These are phyloP conservation scores for Hymenoscyphus salicellus DNA, from an alignment of 2,329 filamentous ascomycete genomes.

Conservation along the genomic window DNA sequence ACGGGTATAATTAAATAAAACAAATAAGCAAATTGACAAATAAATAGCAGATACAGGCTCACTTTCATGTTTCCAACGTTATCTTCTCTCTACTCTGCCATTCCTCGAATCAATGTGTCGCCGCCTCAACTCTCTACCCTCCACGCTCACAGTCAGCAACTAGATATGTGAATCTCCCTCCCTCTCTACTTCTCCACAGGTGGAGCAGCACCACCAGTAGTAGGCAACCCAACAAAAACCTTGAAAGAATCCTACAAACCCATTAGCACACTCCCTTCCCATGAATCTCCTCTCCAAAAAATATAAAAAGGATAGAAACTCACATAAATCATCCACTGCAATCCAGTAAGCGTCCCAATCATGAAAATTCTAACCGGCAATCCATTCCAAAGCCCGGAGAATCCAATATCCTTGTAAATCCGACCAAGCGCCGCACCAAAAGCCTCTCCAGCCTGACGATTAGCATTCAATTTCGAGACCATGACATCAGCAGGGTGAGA, in stretches of 20 bases:
- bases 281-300: background rate
- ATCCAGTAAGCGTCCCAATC: constrained; percentile 61
- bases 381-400: constrained; percentile 87
- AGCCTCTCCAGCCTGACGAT: constrained; percentile 70
- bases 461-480: constrained; percentile 83
- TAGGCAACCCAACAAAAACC: constrained; percentile 84
- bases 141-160: too few relatives aligned
- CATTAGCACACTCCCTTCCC: background rate
- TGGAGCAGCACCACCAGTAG: constrained; percentile 61
- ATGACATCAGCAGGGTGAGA: constrained; percentile 83
- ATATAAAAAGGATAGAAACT: constrained; percentile 27
- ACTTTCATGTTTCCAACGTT: background rate
- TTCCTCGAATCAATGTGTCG: background rate
- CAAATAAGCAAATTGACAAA: background rate
- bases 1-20: background rate
- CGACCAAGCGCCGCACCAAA: constrained; percentile 73
- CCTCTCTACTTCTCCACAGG: constrained; percentile 28
- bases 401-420: constrained; percentile 86
- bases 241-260: constrained; percentile 72
- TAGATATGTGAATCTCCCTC: too few relatives aligned
- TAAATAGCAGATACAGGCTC: background rate
- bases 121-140: too few relatives aligned
- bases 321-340: constrained; percentile 93
- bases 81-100: background rate
- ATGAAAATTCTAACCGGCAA: constrained; percentile 83